These are phyloP conservation scores for Salix viminalis DNA, from an alignment of 345 rosid genomes.

Conservation along the genomic window DNA sequence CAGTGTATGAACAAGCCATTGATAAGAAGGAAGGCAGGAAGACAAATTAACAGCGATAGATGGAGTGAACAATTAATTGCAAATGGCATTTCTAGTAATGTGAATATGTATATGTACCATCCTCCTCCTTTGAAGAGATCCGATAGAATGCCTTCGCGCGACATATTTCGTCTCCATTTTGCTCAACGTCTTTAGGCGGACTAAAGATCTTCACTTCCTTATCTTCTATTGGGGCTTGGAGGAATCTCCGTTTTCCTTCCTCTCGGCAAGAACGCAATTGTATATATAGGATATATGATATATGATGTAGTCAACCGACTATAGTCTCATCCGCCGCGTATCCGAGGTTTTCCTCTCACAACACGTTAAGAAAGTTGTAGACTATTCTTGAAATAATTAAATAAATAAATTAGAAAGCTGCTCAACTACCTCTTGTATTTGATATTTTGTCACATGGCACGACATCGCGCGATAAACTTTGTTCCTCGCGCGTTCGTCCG, in stretches of 20 bases:
- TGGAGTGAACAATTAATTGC: background rate
- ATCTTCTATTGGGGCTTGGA: fast-evolving
- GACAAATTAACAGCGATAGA: background rate
- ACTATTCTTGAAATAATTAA: too few relatives aligned
- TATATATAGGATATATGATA: too few relatives aligned
- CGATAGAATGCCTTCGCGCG: background rate
- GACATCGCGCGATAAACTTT: background rate
- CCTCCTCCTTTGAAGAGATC: background rate
- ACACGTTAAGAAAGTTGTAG: too few relatives aligned
- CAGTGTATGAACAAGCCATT: background rate
- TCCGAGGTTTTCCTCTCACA: too few relatives aligned
- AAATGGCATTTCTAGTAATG: too few relatives aligned
- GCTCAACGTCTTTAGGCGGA: background rate
- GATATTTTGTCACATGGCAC: background rate
- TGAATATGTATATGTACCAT: background rate
- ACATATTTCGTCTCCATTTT: background rate
- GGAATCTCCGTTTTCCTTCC: too few relatives aligned
- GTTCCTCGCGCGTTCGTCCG: background rate
- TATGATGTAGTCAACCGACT: too few relatives aligned
- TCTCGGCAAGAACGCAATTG: too few relatives aligned
- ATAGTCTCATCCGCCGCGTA: too few relatives aligned
- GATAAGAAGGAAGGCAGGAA: background rate
- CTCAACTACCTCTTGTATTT: too few relatives aligned
- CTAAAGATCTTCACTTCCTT: too few relatives aligned
- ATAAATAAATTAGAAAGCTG: too few relatives aligned